Evolutionary conservation across 1,139 yeast species (phyloP).

Genomic region (Candida freyschussii): DNA sequence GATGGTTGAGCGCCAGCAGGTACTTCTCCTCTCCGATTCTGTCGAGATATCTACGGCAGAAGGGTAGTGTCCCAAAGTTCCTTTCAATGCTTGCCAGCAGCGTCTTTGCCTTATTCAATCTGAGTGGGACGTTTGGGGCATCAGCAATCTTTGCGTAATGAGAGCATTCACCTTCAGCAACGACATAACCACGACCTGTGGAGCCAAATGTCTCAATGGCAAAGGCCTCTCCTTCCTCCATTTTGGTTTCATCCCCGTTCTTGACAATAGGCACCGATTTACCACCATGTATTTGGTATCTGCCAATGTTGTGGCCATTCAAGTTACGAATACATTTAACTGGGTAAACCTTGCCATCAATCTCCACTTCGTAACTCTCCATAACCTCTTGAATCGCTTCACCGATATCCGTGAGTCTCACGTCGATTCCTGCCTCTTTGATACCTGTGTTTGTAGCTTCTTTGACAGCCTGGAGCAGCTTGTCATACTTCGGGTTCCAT

Average conservation of each 20-base stretch:
- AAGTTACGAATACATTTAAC: slow-evolving; percentile 86
- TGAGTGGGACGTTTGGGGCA: slow-evolving; percentile 39
- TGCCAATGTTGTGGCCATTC: slow-evolving; percentile 90
- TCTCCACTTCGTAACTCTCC: slow-evolving; percentile 93
- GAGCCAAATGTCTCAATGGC: slow-evolving; percentile 98
- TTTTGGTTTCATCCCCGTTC: slow-evolving; percentile 88
- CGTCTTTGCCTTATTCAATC: slow-evolving; percentile 60
- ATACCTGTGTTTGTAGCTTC: slow-evolving; percentile 95
- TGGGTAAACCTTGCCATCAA: slow-evolving; percentile 80
- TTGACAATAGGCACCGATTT: slow-evolving; percentile 95
- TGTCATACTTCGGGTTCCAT: slow-evolving; percentile 80
- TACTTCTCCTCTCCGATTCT: slow-evolving; percentile 90
- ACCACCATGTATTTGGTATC: slow-evolving; percentile 85
- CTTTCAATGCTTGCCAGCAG: slow-evolving; percentile 65
- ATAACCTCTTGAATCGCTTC: slow-evolving; percentile 94
- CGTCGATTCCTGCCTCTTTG: slow-evolving; percentile 92
- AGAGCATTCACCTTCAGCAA: slow-evolving; percentile 85
- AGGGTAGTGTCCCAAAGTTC: slow-evolving; percentile 90
- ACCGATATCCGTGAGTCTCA: slow-evolving; percentile 90
- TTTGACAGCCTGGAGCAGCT: slow-evolving; percentile 72
- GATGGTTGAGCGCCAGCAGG: slow-evolving; percentile 77
- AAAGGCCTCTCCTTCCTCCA: slow-evolving; percentile 98
- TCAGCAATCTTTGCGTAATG: slow-evolving; percentile 74
- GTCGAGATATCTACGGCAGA: slow-evolving; percentile 93
- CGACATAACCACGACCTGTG: slow-evolving; percentile 90